A percentile compares a stretch with the other conserved stretches of the same genome.
Conservation (phyloP, 2,329 filamentous ascomycete genomes). For the Alternaria incomplexa region DNA sequence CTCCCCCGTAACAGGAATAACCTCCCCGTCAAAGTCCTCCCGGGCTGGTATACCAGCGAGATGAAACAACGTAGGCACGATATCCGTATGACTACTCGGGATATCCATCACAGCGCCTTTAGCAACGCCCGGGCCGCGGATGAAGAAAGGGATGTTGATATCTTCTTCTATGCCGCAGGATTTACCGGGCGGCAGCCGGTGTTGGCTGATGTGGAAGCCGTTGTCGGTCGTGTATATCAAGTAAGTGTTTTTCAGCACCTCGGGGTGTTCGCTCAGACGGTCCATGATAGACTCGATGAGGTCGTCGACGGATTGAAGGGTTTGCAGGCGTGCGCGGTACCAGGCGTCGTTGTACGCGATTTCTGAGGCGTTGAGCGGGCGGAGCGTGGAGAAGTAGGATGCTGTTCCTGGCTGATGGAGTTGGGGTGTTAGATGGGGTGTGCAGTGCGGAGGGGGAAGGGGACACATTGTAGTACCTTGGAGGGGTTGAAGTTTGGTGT, state of each 20-base stretch:
- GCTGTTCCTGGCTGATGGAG: conserved; percentile 17
- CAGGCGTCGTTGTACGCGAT: conserved; percentile 61
- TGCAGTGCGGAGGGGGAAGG: not conserved
- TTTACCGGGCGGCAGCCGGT: conserved; percentile 51
- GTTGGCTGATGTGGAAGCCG: conserved; percentile 51
- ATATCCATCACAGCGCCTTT: conserved; percentile 29
- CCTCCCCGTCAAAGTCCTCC: conserved; percentile 46
- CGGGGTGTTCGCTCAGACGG: conserved; percentile 48
- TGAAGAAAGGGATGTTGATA: conserved; percentile 50
- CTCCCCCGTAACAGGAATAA: conserved; percentile 39
- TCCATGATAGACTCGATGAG: conserved; percentile 56
- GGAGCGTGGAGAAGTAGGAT: conserved; percentile 28
- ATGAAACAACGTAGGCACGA: conserved; percentile 49
- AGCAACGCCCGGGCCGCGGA: conserved; percentile 48
- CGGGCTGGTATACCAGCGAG: conserved; percentile 41
- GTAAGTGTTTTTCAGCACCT: conserved; percentile 56
- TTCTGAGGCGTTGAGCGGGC: conserved; percentile 53
- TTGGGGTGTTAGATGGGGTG: not conserved
- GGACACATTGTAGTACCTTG: conserved; percentile 25
- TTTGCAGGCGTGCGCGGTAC: conserved; percentile 57
- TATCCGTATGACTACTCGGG: conserved; percentile 48
- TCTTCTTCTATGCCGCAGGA: conserved; percentile 51
- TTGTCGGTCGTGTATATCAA: conserved; percentile 52
- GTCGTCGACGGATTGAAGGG: conserved; percentile 63
- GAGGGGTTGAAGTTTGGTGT: conserved; percentile 71